Percentiles rank a stretch among this genome's conserved stretches.
Conservation (phyloP, 257 asterid genomes). For the Striga asiatica region DNA sequence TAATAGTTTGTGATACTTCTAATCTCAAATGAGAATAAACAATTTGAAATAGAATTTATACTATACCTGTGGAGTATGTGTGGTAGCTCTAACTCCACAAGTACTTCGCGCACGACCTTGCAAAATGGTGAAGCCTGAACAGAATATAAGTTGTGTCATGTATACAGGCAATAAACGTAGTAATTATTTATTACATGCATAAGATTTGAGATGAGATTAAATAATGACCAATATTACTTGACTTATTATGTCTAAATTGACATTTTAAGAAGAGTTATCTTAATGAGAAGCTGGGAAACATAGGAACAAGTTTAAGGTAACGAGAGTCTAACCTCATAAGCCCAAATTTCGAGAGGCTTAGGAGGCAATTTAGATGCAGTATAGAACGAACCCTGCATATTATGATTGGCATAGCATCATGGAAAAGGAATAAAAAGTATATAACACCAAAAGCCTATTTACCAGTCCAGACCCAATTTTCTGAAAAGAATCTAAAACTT, state of each 20-base stretch:
- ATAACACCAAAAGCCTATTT: no score
- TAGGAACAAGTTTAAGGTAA: conserved; percentile 3
- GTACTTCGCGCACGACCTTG: conserved; percentile 85
- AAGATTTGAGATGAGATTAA: no score
- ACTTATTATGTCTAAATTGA: not conserved
- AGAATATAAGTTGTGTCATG: conserved; percentile 1
- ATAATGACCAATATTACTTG: no score
- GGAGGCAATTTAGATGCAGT: conserved; percentile 74
- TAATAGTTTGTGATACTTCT: no score
- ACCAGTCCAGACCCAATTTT: no score
- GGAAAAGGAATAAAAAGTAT: no score
- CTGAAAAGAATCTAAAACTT: no score
- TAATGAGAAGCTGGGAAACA: conserved; percentile 9
- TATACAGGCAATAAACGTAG: not conserved
- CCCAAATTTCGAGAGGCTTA: conserved; percentile 87
- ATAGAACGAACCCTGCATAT: conserved; percentile 54
- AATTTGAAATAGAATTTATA: no score
- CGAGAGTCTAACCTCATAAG: conserved; percentile 62
- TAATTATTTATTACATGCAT: no score
- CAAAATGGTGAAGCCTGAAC: conserved; percentile 84
- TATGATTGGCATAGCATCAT: not conserved
- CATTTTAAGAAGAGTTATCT: not conserved
- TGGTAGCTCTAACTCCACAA: conserved; percentile 87
- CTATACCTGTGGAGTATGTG: conserved; percentile 82
- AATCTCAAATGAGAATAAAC: no score